Percentiles rank a stretch among this genome's conserved stretches.
Conservation (phyloP, 768 basidiomycete genomes). For the Tricholoma bakamatsutake region DNA sequence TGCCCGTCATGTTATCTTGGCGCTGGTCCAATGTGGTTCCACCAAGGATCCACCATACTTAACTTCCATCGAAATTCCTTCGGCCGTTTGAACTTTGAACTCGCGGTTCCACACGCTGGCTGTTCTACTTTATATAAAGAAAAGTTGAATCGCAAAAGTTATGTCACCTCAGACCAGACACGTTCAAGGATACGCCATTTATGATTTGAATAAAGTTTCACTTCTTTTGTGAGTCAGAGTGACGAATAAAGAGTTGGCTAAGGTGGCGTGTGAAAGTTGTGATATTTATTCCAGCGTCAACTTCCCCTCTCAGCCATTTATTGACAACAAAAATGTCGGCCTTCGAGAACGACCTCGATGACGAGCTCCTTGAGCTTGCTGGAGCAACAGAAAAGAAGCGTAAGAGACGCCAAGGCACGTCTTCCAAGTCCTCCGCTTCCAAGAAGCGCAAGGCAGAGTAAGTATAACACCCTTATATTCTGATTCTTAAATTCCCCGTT, state of each 20-base stretch:
- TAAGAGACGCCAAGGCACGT: conserved; percentile 44
- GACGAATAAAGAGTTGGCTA: background rate
- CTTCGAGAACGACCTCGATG: conserved; percentile 46
- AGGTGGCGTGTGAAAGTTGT: conserved; percentile 3
- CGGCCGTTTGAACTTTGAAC: no score
- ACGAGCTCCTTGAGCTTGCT: conserved; percentile 78
- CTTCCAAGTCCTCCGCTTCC: conserved; percentile 35
- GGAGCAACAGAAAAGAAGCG: conserved; percentile 65
- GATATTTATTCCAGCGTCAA: background rate
- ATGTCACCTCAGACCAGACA: no score
- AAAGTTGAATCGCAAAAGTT: no score
- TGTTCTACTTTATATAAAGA: no score
- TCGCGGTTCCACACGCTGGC: no score
- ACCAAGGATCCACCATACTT: no score
- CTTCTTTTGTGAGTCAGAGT: no score
- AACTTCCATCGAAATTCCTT: no score
- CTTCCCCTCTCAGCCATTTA: background rate
- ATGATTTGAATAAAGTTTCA: no score
- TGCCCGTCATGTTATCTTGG: no score
- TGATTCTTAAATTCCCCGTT: conserved; percentile 7
- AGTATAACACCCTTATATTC: conserved; percentile 25
- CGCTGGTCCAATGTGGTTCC: no score
- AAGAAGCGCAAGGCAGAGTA: conserved; percentile 76
- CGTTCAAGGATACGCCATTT: no score
- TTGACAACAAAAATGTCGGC: conserved; percentile 34